Percentiles rank a stretch among this genome's conserved stretches.
phyloP scores from a whole-genome alignment of 2,329 filamentous ascomycete genomes.

The Periconia digitata region DNA sequence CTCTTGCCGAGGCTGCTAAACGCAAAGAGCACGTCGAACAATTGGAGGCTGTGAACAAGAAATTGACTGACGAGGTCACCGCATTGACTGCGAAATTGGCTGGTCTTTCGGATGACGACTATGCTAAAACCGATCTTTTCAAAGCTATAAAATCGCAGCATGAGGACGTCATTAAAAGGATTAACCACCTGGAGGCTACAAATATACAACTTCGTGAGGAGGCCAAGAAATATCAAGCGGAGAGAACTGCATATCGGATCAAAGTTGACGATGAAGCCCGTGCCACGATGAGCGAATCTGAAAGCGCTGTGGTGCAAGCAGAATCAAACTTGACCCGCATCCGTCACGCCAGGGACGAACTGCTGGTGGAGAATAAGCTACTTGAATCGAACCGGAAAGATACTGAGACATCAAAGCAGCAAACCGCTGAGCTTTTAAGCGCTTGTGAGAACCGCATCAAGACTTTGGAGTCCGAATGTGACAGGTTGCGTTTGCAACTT shows the following conservation, averaged over 20 bases:
- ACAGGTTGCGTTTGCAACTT: slow-evolving; percentile 64
- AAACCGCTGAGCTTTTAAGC: slow-evolving; percentile 76
- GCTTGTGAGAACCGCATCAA: slow-evolving; percentile 79
- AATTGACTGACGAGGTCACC: slow-evolving; percentile 76
- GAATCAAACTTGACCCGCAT: slow-evolving; percentile 87
- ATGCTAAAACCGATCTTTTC: slow-evolving; percentile 88
- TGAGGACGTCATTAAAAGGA: slow-evolving; percentile 87
- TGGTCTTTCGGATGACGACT: slow-evolving; percentile 86
- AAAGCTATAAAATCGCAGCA: slow-evolving; percentile 88
- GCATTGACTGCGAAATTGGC: slow-evolving; percentile 68
- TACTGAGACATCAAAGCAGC: slow-evolving; percentile 67
- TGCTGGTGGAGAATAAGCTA: slow-evolving; percentile 77
- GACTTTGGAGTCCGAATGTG: slow-evolving; percentile 79
- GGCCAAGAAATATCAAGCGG: slow-evolving; percentile 79
- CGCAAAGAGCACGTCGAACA: slow-evolving; percentile 87
- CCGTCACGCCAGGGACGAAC: slow-evolving; percentile 79
- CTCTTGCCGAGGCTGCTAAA: slow-evolving; percentile 73
- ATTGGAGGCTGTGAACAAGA: slow-evolving; percentile 75
- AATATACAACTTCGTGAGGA: slow-evolving; percentile 85
- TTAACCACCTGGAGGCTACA: slow-evolving; percentile 87
- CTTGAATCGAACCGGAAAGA: slow-evolving; percentile 79
- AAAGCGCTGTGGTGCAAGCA: slow-evolving; percentile 76
- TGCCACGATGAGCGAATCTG: slow-evolving; percentile 71
- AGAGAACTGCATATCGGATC: slow-evolving; percentile 78
- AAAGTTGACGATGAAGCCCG: slow-evolving; percentile 82